These are phyloP conservation scores for Lentinus tigrinus DNA, from an alignment of 768 basidiomycete species.

Conservation along the genomic window DNA sequence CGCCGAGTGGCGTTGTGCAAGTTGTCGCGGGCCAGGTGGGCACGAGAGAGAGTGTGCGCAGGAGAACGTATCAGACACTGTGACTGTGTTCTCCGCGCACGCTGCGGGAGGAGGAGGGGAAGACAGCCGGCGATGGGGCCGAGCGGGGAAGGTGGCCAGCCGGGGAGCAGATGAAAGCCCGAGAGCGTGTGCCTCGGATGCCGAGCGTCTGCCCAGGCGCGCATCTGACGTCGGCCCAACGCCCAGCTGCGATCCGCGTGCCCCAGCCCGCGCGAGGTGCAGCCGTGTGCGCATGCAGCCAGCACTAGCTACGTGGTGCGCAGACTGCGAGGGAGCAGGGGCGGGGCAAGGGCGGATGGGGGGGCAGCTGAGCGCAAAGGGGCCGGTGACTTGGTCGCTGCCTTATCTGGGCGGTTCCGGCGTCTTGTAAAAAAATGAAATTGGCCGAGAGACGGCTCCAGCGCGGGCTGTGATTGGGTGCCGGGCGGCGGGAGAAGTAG, in stretches of 20 bases:
- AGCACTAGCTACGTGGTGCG: no score
- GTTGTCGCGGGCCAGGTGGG: neutral
- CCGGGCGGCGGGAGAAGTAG: constrained; percentile 6
- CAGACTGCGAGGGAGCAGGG: no score
- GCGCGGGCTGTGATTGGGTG: neutral
- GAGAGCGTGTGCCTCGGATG: constrained; percentile 2
- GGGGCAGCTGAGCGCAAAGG: neutral
- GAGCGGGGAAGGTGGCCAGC: neutral
- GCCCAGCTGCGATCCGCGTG: no score
- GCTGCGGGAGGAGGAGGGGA: neutral
- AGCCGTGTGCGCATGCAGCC: no score
- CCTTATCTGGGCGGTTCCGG: constrained; percentile 11
- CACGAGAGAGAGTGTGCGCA: no score
- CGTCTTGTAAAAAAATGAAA: constrained; percentile 9
- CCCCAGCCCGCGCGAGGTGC: no score
- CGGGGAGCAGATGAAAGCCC: constrained; percentile 20
- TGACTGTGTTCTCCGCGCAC: no score
- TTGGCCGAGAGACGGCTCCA: neutral
- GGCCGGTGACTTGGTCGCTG: constrained; percentile 11
- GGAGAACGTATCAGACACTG: no score
- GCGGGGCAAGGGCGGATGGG: neutral
- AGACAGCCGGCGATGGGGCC: neutral
- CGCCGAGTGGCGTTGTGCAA: neutral
- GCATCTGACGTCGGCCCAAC: no score
- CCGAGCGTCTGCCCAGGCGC: neutral